A percentile compares a stretch with the other conserved stretches of the same genome.
These are phyloP conservation scores for Tanacetum coccineum DNA, from an alignment of 129 eudicot species.

Conservation along the genomic window DNA sequence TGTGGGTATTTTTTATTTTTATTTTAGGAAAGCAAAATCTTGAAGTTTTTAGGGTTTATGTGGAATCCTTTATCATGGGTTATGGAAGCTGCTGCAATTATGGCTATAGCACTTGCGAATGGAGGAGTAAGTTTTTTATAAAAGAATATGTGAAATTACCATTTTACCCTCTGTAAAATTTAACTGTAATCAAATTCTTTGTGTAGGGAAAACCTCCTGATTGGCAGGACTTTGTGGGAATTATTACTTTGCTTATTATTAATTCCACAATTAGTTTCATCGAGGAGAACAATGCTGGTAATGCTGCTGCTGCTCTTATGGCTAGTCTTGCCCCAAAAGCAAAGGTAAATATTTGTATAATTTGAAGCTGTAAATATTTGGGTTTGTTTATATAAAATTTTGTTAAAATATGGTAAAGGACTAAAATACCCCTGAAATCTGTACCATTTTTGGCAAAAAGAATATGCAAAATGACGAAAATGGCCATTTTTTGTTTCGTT, in stretches of 20 bases:
- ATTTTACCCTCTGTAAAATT: neutral
- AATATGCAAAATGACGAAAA: too few relatives aligned
- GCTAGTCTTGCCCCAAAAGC: constrained; percentile 98
- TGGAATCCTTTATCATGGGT: constrained; percentile 99
- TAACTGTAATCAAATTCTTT: neutral
- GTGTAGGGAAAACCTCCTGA: constrained; percentile 95
- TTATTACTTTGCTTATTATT: constrained; percentile 78
- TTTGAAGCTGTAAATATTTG: too few relatives aligned
- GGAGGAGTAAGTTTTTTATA: constrained; percentile 75
- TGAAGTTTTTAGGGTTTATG: constrained; percentile 98
- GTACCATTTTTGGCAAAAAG: too few relatives aligned
- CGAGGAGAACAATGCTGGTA: constrained; percentile 98
- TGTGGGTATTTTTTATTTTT: neutral
- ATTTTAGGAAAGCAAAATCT: constrained; percentile 89
- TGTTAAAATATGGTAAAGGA: too few relatives aligned
- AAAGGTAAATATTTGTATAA: constrained; percentile 39
- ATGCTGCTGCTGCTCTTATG: constrained; percentile 99
- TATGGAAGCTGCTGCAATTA: constrained; percentile 99
- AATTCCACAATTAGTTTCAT: constrained; percentile 98
- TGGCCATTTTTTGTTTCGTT: too few relatives aligned
- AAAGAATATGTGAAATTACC: neutral
- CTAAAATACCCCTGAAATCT: too few relatives aligned
- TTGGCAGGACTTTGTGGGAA: constrained; percentile 99
- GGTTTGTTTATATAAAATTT: too few relatives aligned
- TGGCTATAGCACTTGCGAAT: constrained; percentile 99